These are phyloP conservation scores for Lactuca sativa DNA, from an alignment of 129 eudicot genomes.

Conservation along the genomic window DNA sequence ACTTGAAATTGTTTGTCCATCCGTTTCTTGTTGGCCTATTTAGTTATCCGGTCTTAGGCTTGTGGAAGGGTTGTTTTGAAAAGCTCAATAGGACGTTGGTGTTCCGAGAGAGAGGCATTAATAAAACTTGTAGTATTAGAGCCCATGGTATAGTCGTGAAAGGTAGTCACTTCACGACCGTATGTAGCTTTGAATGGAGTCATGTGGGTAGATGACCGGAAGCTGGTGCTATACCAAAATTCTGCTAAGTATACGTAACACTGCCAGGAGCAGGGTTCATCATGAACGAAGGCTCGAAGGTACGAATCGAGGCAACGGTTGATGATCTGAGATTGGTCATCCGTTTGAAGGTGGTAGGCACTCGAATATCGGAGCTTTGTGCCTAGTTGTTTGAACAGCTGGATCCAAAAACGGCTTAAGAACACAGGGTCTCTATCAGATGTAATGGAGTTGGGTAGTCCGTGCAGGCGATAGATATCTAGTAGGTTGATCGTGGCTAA, in stretches of 20 bases:
- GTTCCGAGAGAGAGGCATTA: not conserved
- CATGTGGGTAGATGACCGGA: not conserved
- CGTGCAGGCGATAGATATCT: constrained; percentile 1
- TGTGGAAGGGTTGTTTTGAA: not conserved
- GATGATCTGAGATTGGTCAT: not conserved
- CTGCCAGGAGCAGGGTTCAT: not conserved
- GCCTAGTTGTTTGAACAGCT: not conserved
- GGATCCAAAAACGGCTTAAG: not conserved
- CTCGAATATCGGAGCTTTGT: not conserved
- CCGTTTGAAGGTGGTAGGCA: no score
- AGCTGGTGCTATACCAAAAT: not conserved
- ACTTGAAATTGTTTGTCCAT: not conserved
- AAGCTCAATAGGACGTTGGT: not conserved
- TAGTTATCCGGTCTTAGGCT: not conserved
- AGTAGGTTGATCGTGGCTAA: not conserved
- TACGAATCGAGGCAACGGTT: not conserved
- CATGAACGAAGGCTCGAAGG: not conserved
- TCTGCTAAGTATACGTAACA: not conserved
- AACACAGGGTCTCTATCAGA: not conserved
- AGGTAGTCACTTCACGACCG: not conserved
- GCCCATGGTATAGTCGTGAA: not conserved
- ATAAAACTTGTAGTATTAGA: not conserved
- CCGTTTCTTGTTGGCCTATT: not conserved
- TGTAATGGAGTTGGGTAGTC: not conserved
- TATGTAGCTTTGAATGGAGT: not conserved